These are phyloP conservation scores for Elasticomyces elasticus DNA, from an alignment of 495 filamentous ascomycete genomes.

Conservation along the genomic window DNA sequence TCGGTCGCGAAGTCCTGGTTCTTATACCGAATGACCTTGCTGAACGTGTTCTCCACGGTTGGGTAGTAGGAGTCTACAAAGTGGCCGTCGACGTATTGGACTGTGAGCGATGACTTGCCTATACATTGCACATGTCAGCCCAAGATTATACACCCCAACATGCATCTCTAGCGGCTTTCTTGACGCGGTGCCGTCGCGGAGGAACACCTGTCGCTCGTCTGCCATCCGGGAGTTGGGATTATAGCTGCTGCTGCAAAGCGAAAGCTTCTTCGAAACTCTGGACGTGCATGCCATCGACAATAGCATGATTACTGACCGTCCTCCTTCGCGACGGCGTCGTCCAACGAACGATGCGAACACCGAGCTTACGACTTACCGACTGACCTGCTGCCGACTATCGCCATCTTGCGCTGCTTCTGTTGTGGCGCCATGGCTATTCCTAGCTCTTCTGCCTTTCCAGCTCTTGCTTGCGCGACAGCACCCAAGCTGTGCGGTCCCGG, in stretches of 20 bases:
- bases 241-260: background rate
- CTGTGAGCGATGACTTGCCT: conserved; percentile 98
- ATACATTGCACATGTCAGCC: background rate
- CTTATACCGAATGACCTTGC: conserved; percentile 83
- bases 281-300: too few relatives aligned
- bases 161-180: too few relatives aligned
- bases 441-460: background rate
- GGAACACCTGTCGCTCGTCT: too few relatives aligned
- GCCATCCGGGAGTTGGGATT: too few relatives aligned
- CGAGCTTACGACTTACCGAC: conserved; percentile 86
- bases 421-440: conserved; percentile 70
- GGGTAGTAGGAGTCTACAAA: conserved; percentile 99
- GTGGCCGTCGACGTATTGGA: conserved; percentile 94
- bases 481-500: background rate
- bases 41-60: conserved; percentile 98
- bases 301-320: too few relatives aligned
- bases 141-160: too few relatives aligned
- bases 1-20: conserved; percentile 90
- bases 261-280: too few relatives aligned
- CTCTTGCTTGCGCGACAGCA: background rate
- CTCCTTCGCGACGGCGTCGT: too few relatives aligned
- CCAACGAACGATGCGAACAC: too few relatives aligned
- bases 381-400: conserved; percentile 92
- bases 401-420: conserved; percentile 93
- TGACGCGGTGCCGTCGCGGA: too few relatives aligned